Conservation (phyloP, 305 asterid species). For the Fraxinus dipetala region DNA sequence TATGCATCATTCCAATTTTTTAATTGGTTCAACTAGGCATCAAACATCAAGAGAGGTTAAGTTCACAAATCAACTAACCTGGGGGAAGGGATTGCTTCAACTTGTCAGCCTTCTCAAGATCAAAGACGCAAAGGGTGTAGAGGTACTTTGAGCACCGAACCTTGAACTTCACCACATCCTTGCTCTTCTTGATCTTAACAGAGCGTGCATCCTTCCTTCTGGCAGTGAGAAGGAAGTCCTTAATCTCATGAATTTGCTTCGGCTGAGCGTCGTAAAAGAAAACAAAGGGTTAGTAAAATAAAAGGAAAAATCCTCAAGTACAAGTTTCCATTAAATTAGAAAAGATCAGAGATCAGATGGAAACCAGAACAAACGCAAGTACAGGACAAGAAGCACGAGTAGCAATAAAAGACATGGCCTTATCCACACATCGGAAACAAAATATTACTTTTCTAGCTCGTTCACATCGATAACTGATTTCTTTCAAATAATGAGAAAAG, state of each 20-base stretch:
- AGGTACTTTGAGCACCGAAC: constrained; percentile 56
- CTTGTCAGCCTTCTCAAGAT: neutral
- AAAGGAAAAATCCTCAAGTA: neutral
- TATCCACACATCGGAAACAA: neutral
- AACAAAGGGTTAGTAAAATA: neutral
- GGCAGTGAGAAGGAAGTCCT: neutral
- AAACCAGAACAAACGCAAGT: neutral
- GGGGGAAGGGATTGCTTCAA: neutral
- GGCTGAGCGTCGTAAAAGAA: constrained; percentile 30
- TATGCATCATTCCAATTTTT: neutral
- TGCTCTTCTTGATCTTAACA: constrained; percentile 52
- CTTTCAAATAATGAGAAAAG: neutral
- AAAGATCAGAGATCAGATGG: neutral
- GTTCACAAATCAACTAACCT: constrained; percentile 8
- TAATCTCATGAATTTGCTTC: constrained; percentile 11
- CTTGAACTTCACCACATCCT: constrained; percentile 53
- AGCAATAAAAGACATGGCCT: neutral
- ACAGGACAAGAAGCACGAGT: neutral
- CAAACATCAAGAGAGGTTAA: neutral
- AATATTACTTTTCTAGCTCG: neutral
- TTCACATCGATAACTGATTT: neutral
- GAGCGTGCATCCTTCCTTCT: neutral
- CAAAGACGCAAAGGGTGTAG: constrained; percentile 34
- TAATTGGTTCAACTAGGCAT: neutral
- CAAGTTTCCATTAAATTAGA: neutral